Conservation (phyloP, 2,329 filamentous ascomycete species). For the Trichoderma oligosporum region DNA sequence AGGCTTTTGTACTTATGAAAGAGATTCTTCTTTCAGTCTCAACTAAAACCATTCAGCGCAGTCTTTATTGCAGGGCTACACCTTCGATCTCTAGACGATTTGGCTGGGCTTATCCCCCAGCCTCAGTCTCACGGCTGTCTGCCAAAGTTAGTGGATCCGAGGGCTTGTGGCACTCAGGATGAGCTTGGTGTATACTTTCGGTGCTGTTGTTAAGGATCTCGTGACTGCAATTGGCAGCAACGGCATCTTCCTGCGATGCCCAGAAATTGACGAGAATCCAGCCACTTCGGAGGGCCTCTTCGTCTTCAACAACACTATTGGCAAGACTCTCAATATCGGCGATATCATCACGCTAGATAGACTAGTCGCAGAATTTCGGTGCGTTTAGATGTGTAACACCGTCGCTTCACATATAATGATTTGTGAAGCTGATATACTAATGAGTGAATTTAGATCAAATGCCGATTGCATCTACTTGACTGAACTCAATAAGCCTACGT, state of each 20-base stretch:
- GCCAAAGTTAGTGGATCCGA: too few species aligned
- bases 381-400: constrained; percentile 25
- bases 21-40: too few species aligned
- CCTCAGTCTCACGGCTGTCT: too few species aligned
- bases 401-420: too few species aligned
- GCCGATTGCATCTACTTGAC: constrained; percentile 60
- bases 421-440: neutral
- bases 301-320: constrained; percentile 54
- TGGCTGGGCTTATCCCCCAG: too few species aligned
- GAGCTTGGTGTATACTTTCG: too few species aligned
- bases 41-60: too few species aligned
- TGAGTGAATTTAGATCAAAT: constrained; percentile 44
- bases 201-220: constrained; percentile 61
- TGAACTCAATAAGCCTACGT: constrained; percentile 55
- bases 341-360: constrained; percentile 60
- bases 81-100: too few species aligned
- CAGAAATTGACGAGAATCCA: constrained; percentile 50
- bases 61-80: too few species aligned
- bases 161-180: too few species aligned
- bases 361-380: constrained; percentile 54
- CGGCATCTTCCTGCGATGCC: constrained; percentile 63
- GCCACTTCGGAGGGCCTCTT: constrained; percentile 63
- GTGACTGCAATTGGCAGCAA: constrained; percentile 59
- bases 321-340: constrained; percentile 54
- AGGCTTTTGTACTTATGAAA: too few species aligned